phyloP scores from a whole-genome alignment of 2,329 filamentous ascomycete species.

The Alternaria angustiovoidea region DNA sequence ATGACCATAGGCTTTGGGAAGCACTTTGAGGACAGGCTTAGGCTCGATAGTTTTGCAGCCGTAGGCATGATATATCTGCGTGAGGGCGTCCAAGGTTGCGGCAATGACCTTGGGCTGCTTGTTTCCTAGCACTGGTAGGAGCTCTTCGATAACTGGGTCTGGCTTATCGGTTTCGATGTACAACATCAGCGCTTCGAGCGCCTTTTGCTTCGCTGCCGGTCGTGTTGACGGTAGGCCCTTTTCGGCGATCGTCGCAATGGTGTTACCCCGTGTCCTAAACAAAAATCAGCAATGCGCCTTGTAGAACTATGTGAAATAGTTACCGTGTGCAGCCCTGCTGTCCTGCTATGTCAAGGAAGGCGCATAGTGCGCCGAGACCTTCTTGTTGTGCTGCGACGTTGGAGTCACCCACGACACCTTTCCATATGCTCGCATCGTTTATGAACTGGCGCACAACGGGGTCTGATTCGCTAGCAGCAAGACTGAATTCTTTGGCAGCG shows the following conservation, averaged over 20 bases:
- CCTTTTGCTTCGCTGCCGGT: constrained; percentile 85
- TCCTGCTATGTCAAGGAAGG: constrained; percentile 91
- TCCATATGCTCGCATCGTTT: constrained; percentile 86
- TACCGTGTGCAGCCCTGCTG: constrained; percentile 77
- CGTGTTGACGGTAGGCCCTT: constrained; percentile 90
- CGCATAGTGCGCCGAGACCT: constrained; percentile 83
- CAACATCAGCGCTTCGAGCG: constrained; percentile 84
- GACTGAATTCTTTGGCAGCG: constrained; percentile 84
- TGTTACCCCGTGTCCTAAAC: constrained; percentile 73
- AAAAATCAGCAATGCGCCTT: constrained; percentile 11
- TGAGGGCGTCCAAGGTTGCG: constrained; percentile 77
- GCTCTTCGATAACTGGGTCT: constrained; percentile 86
- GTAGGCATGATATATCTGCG: constrained; percentile 88
- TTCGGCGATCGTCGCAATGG: constrained; percentile 82
- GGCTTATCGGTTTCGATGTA: constrained; percentile 90
- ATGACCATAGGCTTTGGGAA: constrained; percentile 93
- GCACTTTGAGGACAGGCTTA: constrained; percentile 84
- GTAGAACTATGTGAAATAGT: constrained; percentile 17
- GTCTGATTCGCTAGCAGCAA: constrained; percentile 83
- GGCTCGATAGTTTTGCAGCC: constrained; percentile 94
- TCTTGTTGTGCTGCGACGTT: constrained; percentile 98
- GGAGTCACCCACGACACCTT: constrained; percentile 88
- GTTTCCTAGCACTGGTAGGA: constrained; percentile 81
- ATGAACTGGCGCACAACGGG: constrained; percentile 87
- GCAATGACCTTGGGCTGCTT: constrained; percentile 92